phyloP scores from a whole-genome alignment of 1,139 yeast genomes.

The Debaryomyces udenii region DNA sequence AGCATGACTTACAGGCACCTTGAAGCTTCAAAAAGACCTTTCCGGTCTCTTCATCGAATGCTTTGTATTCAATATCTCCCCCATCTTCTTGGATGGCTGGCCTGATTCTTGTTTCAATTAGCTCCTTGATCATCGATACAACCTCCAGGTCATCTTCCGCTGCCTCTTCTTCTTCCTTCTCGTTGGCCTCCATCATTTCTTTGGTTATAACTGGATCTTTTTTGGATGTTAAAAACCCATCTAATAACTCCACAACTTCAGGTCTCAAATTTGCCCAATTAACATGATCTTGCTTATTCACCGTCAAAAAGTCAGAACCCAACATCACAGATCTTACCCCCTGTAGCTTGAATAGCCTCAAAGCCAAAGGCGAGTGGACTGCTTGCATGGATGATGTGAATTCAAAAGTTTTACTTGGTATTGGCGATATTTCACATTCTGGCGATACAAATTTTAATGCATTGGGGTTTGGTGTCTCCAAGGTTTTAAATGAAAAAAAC shows the following conservation, averaged over 20 bases:
- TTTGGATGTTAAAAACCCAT: slow-evolving; percentile 35
- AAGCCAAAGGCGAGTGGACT: slow-evolving; percentile 79
- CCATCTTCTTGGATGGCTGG: slow-evolving; percentile 81
- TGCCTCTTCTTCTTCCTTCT: slow-evolving; percentile 31
- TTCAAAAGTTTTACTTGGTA: slow-evolving; percentile 62
- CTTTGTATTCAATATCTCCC: slow-evolving; percentile 75
- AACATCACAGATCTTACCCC: slow-evolving; percentile 90
- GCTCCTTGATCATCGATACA: slow-evolving; percentile 60
- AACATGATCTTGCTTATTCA: slow-evolving; percentile 49
- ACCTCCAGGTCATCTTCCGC: slow-evolving; percentile 53
- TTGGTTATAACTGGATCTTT: slow-evolving; percentile 55
- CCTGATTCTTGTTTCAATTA: slow-evolving; percentile 62
- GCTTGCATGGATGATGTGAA: slow-evolving; percentile 73
- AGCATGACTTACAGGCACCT: slow-evolving; percentile 85
- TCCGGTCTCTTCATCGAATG: slow-evolving; percentile 69
- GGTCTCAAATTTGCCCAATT: slow-evolving; percentile 52
- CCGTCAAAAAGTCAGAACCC: slow-evolving; percentile 60
- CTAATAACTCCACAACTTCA: slow-evolving; percentile 46
- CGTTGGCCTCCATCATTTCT: slow-evolving; percentile 42
- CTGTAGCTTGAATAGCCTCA: slow-evolving; percentile 74
- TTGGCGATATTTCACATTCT: slow-evolving; percentile 60
- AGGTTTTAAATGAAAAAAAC: slow-evolving; percentile 42
- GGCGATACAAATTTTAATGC: slow-evolving; percentile 77
- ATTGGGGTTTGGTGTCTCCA: slow-evolving; percentile 85
- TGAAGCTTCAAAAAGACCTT: slow-evolving; percentile 72